Base-by-base conservation (phyloP, 176 grass and related monocot species). In the Musa acuminata region DNA sequence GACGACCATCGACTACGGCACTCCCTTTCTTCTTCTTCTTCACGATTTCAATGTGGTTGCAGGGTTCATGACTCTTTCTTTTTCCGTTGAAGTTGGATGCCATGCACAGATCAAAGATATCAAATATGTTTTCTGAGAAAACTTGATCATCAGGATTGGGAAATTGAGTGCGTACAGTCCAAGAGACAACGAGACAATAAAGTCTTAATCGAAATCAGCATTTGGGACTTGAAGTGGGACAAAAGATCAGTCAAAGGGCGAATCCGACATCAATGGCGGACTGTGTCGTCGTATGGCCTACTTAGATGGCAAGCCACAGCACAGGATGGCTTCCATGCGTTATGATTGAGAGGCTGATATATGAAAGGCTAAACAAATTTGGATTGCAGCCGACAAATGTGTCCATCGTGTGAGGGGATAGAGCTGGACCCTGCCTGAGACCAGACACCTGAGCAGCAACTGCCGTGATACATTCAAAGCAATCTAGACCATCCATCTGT, bases 221-320 rank as follows among this genome's bases (percentile, higher is more conserved):
- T 65, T 13, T 69, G 67, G 51, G 26, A n/a, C 13, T 2, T n/a
- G 16, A 13, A 50, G 1, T 21, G 43, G 17, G 67, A 70, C 67
- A 70, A 70, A 70, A 70, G 20, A 70, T 22, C 10, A 51, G 67
- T 70, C 67, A 70, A 70, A 19, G 67, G 67, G 51, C 8, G 48
- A 60, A 60, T 21, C 57, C 57, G 14, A 60, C 17, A 60, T 60
- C 19, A 60, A 19, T 60, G 57, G 57, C 16, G 57, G n/a, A 59
- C 57, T 8, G 17, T 6, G 57, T 59, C 57, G 14, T 8, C 57
- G 57, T 20, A 14, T 59, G 1, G 57, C 57, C 57, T 35, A 16
- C 26, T 26, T 13, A 29, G 11, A 67, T 8, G 3, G 23, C 25
- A 25, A 65, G 62, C 20, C 64, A 25, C 24, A 8, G 11, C 22